Base-by-base conservation (phyloP, 192 early-diverging fungal species). In the Kickxella alabastrina region DNA sequence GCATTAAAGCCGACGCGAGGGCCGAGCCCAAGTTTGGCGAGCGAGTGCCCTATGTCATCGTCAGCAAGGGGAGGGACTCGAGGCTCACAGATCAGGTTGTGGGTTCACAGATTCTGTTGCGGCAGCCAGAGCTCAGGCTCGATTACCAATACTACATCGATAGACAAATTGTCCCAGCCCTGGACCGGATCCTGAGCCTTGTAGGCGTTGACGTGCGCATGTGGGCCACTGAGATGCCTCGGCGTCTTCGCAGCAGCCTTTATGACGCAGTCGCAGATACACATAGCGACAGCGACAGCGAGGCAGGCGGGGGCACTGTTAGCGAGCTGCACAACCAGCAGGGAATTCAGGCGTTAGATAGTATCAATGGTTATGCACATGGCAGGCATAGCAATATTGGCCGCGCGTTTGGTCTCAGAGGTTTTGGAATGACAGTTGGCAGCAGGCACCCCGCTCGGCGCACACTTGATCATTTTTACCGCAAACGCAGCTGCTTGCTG, bases 21-120 rank as follows among this genome's bases (percentile, higher is more conserved):
- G 67, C 86, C 0, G 92, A 87, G 62, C 92, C 93, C 2, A 84
- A 92, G 48, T 83, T 91, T 54, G 89, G 88, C 3, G 91, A 96
- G 57, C 80, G 95, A 10, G 87, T 96, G 17, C 92, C 95, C 1
- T 96, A 88, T 51, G 80, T 96, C 1, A 87, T 98, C 2, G 82
- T 88, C 0, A 65, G 87, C 49, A 75, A 80, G 15, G 84, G 83
- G n/a, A 80, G 81, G 0, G 73, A 80, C 10, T 72, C 78, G 7
- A 78, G 87, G 26, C 62, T 94, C 10, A 81, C 79, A 10, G 91
- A 93, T 52, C 83, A 83, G 17, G 83, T 86, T 8, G 79, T 92
- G 12, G 49, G 70, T 7, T 90, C 92, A 1, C 68, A 83, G 13
- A 79, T 81, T 8, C 54, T 91, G n/a, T 62, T 87, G 14, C 21